phyloP scores from a whole-genome alignment of 2,329 filamentous ascomycete species.

The Diaporthe sp. region DNA sequence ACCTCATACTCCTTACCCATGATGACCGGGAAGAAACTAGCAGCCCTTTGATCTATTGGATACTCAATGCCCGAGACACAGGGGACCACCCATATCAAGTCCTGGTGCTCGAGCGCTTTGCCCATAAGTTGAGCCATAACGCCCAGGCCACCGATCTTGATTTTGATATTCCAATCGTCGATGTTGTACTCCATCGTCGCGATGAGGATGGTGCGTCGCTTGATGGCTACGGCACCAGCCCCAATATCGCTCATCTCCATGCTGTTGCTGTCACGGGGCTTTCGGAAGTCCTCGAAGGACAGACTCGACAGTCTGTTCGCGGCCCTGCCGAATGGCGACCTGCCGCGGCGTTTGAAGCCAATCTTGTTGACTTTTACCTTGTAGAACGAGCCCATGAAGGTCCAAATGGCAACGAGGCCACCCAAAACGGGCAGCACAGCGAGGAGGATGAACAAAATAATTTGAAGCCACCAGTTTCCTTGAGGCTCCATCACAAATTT shows the following conservation, averaged over 20 bases:
- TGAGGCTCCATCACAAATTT: conserved; percentile 62
- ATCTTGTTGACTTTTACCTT: conserved; percentile 56
- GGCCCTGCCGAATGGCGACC: conserved; percentile 41
- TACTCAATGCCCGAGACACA: conserved; percentile 73
- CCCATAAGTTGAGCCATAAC: conserved; percentile 79
- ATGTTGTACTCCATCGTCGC: conserved; percentile 80
- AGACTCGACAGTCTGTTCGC: conserved; percentile 44
- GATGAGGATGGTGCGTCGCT: conserved; percentile 68
- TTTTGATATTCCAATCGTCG: conserved; percentile 75
- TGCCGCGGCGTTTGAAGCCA: conserved; percentile 42
- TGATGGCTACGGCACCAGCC: conserved; percentile 32
- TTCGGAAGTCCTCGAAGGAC: conserved; percentile 44
- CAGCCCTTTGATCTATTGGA: conserved; percentile 66
- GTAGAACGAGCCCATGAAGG: conserved; percentile 71
- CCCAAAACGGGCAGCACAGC: conserved; percentile 62
- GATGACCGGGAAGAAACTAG: conserved; percentile 71
- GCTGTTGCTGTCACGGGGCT: conserved; percentile 39
- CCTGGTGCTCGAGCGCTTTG: conserved; percentile 72
- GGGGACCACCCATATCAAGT: conserved; percentile 73
- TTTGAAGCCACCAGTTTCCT: conserved; percentile 64
- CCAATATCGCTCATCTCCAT: conserved; percentile 38
- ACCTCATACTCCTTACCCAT: conserved; percentile 71
- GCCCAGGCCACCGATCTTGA: conserved; percentile 77
- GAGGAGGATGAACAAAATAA: conserved; percentile 64
- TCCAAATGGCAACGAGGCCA: conserved; percentile 60